phyloP scores from a whole-genome alignment of 768 basidiomycete species.

The Ephemerocybe angulata region DNA sequence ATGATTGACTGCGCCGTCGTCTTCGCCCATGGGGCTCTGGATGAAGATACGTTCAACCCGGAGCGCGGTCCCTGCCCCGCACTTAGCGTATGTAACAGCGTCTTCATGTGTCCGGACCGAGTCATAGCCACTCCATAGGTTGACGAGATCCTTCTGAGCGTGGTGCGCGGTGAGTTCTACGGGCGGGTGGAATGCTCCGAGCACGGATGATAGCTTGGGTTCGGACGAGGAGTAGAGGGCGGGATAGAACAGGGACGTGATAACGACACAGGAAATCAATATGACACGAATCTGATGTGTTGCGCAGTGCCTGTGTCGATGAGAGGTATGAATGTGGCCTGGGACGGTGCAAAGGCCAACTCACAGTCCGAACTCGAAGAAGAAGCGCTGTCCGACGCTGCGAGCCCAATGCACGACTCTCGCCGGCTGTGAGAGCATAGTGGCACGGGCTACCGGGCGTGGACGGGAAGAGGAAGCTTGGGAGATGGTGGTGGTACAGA shows the following conservation, averaged over 20 bases:
- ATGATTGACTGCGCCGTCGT: slow-evolving; percentile 55
- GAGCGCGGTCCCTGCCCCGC: slow-evolving; percentile 63
- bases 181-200: slow-evolving; percentile 57
- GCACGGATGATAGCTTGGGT: slow-evolving; percentile 59
- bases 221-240: slow-evolving; percentile 79
- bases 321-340: slow-evolving; percentile 6
- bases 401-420: slow-evolving; percentile 37
- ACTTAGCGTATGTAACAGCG: slow-evolving; percentile 66
- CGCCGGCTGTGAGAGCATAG: slow-evolving; percentile 20
- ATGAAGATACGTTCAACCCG: slow-evolving; percentile 77
- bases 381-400: slow-evolving; percentile 45
- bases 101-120: slow-evolving; percentile 66
- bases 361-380: slow-evolving; percentile 78
- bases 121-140: slow-evolving; percentile 67
- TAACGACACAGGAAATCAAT: slow-evolving; percentile 82
- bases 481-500: background rate
- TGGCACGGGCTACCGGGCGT: background rate
- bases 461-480: background rate
- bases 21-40: slow-evolving; percentile 46
- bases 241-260: slow-evolving; percentile 88
- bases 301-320: slow-evolving; percentile 67
- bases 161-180: slow-evolving; percentile 50
- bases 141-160: slow-evolving; percentile 59
- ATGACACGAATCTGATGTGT: slow-evolving; percentile 89
- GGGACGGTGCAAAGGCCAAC: slow-evolving; percentile 26